Evolutionary conservation across 2,329 filamentous ascomycete species (phyloP), one percentile per base, ranked within the genome.

Genomic region (Colletotrichum tabaci): DNA sequence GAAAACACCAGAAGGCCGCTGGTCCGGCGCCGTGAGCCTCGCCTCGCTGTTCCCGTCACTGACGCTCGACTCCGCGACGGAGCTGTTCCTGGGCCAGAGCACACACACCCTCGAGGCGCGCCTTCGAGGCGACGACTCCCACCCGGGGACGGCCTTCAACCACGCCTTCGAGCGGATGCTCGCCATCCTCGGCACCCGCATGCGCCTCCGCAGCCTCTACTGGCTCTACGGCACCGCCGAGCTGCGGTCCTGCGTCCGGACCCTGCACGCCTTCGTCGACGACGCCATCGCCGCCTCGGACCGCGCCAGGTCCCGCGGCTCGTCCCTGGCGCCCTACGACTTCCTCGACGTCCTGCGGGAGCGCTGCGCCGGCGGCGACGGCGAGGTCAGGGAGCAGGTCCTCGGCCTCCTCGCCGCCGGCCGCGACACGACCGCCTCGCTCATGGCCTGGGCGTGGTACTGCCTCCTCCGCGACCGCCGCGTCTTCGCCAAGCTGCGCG

Each of bases 381-480:
- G 18, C 0, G 55, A 70, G 30, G 67, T 70, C 21, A 61, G 63
- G 66, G 74, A 40, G 30, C 69, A 66, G 61, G 74, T 62, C 21
- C 61, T 49, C 46, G 65, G 66, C 1, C 44, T 65, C 21, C 74
- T 40, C 56, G 77, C n/a, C 21, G 76, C 76, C 1, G 76, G 76
- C 1, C 73, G 75, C 12, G 76, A 77, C 40, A 77, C 76, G 4
- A 77, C 76, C 15, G 76, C 75, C 4, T 74, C 70, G 26, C 66
- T 74, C 5, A 62, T 77, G 44, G 50, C 61, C n/a, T 76, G 75
- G 74, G 58, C 63, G 16, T 77, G 77, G 66, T 74, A 71, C 58
- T 73, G 72, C 18, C 73, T 76, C 21, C 57, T 72, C 4, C 73
- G 73, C 30, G 55, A 69, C 42, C 69, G 64, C 21, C 50, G 69